A percentile compares a stretch with the other conserved stretches of the same genome.
phyloP scores from a whole-genome alignment of 345 rosid genomes.

The Litchi chinensis region DNA sequence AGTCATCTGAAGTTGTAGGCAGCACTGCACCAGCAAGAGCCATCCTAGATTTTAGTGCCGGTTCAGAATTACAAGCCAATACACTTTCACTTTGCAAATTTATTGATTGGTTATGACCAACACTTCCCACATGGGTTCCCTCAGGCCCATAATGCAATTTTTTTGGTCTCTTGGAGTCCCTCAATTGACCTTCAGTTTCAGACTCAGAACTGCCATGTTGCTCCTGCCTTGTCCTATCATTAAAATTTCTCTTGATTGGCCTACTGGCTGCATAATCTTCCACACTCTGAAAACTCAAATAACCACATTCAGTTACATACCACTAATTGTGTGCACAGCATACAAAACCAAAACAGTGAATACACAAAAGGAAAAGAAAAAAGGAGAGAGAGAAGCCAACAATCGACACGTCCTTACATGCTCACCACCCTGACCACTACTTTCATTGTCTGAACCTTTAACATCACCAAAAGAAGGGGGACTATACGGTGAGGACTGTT shows the following conservation, averaged over 20 bases:
- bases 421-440: slow-evolving; percentile 36
- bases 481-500: slow-evolving; percentile 42
- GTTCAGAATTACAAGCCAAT: slow-evolving; percentile 21
- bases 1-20: slow-evolving; percentile 24
- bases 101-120: slow-evolving; percentile 17
- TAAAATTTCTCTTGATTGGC: slow-evolving; percentile 32
- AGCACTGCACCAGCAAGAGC: slow-evolving; percentile 13
- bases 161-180: slow-evolving; percentile 58
- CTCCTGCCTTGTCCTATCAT: slow-evolving; percentile 26
- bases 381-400: not conserved
- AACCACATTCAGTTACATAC: not conserved
- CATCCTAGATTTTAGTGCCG: slow-evolving; percentile 8
- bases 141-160: slow-evolving; percentile 33
- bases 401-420: slow-evolving; percentile 33
- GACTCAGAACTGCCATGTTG: slow-evolving; percentile 33
- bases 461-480: slow-evolving; percentile 55
- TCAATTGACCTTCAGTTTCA: slow-evolving; percentile 41
- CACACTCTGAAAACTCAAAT: slow-evolving; percentile 36
- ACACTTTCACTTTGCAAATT: slow-evolving; percentile 23
- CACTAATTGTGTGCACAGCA: not conserved
- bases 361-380: not conserved
- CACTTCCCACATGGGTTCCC: slow-evolving; percentile 14
- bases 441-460: slow-evolving; percentile 51
- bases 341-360: not conserved
- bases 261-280: slow-evolving; percentile 27